phyloP scores from a whole-genome alignment of 352 stramenopile species.

The Blastocystis sp. region DNA sequence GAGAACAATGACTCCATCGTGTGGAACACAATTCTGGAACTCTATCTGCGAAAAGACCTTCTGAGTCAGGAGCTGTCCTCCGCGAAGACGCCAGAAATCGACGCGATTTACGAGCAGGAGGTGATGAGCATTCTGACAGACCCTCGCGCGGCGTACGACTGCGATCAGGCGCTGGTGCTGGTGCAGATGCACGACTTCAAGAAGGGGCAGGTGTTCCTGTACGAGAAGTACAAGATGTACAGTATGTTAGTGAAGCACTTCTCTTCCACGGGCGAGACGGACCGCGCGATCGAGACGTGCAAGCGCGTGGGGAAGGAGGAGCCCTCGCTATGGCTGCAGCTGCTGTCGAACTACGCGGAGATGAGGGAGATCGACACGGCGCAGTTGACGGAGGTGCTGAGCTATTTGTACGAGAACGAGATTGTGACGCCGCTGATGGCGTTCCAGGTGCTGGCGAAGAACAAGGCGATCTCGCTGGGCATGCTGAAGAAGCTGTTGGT shows the following conservation, averaged over 20 bases:
- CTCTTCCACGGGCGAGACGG: conserved; percentile 85
- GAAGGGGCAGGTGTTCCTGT: conserved; percentile 86
- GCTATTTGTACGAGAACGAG: conserved; percentile 66
- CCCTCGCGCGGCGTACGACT: conserved; percentile 84
- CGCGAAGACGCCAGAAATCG: not conserved
- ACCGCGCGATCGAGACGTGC: conserved; percentile 83
- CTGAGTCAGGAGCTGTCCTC: not conserved
- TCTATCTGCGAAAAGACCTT: conserved; percentile 75
- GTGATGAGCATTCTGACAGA: conserved; percentile 85
- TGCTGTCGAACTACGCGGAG: conserved; percentile 84
- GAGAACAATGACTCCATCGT: conserved; percentile 40
- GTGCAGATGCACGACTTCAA: conserved; percentile 86
- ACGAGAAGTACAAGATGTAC: conserved; percentile 88
- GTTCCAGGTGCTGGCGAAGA: conserved; percentile 79
- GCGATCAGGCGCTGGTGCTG: conserved; percentile 86
- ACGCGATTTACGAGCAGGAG: conserved; percentile 54
- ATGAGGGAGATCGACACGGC: conserved; percentile 42
- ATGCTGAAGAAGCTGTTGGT: conserved; percentile 83
- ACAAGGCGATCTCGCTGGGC: conserved; percentile 79
- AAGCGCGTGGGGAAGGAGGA: conserved; percentile 84
- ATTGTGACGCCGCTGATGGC: conserved; percentile 74
- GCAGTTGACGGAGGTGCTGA: conserved; percentile 41
- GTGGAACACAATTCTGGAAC: conserved; percentile 83
- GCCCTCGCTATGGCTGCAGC: conserved; percentile 83
- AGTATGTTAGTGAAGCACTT: conserved; percentile 89